These are phyloP conservation scores for Raphanus raphanistrum DNA, from an alignment of 345 rosid genomes.

Conservation along the genomic window DNA sequence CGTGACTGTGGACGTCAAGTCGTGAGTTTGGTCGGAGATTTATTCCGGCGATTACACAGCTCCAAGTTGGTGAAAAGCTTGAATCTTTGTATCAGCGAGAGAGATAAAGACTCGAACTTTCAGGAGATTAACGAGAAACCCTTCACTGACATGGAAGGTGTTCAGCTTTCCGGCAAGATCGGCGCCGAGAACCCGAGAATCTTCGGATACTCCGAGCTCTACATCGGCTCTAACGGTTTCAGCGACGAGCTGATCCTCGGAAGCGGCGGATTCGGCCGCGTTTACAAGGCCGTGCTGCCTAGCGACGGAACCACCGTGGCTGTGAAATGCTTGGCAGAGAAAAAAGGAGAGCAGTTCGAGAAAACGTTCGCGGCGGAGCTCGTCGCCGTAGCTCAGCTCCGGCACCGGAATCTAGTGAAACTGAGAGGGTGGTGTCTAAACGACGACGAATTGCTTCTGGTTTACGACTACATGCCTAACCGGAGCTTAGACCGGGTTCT, in stretches of 20 bases:
- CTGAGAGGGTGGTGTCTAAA: slow-evolving; percentile 90
- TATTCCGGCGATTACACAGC: slow-evolving; percentile 45
- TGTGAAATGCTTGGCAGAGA: slow-evolving; percentile 87
- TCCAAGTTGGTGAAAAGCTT: slow-evolving; percentile 46
- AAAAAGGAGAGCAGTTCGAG: slow-evolving; percentile 83
- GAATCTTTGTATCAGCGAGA: slow-evolving; percentile 34
- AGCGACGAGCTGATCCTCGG: slow-evolving; percentile 71
- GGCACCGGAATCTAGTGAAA: slow-evolving; percentile 89
- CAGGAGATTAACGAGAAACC: slow-evolving; percentile 11
- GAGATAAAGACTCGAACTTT: slow-evolving; percentile 16
- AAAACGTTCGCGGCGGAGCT: slow-evolving; percentile 93
- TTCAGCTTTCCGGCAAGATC: slow-evolving; percentile 70
- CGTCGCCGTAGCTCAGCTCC: slow-evolving; percentile 89
- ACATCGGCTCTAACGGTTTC: slow-evolving; percentile 86
- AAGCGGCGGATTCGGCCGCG: slow-evolving; percentile 89
- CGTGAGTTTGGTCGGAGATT: slow-evolving; percentile 41
- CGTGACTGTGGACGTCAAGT: slow-evolving; percentile 57
- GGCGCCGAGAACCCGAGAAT: slow-evolving; percentile 82
- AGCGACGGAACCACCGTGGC: slow-evolving; percentile 90
- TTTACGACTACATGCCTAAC: slow-evolving; percentile 96
- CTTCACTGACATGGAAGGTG: slow-evolving; percentile 80
- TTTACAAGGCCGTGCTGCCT: slow-evolving; percentile 74
- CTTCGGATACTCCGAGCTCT: slow-evolving; percentile 88
- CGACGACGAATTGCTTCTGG: slow-evolving; percentile 76
- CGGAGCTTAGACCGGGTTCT: slow-evolving; percentile 88